A percentile compares a stretch with the other conserved stretches of the same genome.
These are phyloP conservation scores for Elongisporangium prolatum DNA, from an alignment of 352 stramenopile genomes.

Conservation along the genomic window DNA sequence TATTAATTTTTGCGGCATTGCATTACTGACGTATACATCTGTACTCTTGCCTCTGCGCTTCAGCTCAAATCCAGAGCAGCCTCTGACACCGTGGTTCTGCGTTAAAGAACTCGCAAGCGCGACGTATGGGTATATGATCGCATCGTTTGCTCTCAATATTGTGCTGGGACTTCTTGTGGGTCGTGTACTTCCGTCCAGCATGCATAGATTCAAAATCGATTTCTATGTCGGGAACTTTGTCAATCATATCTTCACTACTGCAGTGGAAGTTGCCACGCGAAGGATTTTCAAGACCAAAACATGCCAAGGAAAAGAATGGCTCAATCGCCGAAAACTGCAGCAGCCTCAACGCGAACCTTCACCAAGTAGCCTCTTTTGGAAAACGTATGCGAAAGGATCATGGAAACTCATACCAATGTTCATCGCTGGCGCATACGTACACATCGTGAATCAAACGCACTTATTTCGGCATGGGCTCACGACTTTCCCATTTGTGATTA, in stretches of 20 bases:
- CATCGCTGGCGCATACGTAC: conserved; percentile 18
- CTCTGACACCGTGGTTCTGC: conserved; percentile 6
- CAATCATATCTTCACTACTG: conserved; percentile 17
- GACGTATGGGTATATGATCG: too few species aligned
- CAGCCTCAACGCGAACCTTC: background rate
- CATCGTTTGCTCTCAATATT: too few species aligned
- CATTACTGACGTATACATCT: conserved; percentile 12
- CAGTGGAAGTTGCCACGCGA: conserved; percentile 10
- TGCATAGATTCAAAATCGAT: conserved; percentile 13
- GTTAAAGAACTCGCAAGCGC: background rate
- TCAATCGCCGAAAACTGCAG: background rate
- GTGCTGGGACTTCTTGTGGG: background rate
- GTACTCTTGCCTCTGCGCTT: conserved; percentile 12
- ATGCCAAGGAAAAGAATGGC: conserved; percentile 3
- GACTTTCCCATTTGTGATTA: conserved; percentile 9
- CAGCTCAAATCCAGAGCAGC: conserved; percentile 4
- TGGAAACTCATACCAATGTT: conserved; percentile 9
- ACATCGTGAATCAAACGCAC: conserved; percentile 13
- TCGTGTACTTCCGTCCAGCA: background rate
- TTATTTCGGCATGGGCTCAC: background rate
- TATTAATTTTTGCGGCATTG: conserved; percentile 12
- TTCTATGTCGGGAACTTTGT: conserved; percentile 22
- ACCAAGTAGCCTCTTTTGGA: background rate
- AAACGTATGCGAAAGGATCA: background rate
- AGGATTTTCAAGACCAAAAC: conserved; percentile 21